These are phyloP conservation scores for Brachypodium distachyon DNA, from an alignment of 202 grass and related monocot genomes.

Conservation along the genomic window DNA sequence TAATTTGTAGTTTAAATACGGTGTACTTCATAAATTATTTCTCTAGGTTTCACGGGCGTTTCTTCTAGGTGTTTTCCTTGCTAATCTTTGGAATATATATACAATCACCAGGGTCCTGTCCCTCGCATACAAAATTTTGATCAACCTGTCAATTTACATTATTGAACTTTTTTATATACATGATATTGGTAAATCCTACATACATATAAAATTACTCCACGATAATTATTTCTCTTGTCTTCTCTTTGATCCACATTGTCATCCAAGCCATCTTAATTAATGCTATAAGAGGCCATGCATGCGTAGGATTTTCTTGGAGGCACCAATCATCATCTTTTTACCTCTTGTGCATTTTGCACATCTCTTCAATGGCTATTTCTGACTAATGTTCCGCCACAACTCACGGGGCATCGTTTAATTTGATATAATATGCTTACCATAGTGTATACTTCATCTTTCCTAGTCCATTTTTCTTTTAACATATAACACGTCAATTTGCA, in stretches of 20 bases:
- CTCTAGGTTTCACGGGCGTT: neutral
- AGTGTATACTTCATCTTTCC: neutral
- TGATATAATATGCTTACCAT: neutral
- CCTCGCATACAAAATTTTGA: neutral
- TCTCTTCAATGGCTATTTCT: too few relatives aligned
- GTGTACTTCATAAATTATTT: neutral
- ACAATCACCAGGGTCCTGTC: neutral
- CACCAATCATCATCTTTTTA: too few relatives aligned
- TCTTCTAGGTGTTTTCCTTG: neutral
- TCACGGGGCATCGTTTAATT: too few relatives aligned
- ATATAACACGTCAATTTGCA: neutral
- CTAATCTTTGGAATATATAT: neutral
- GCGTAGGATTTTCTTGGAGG: too few relatives aligned
- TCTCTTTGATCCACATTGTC: too few relatives aligned
- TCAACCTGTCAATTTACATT: neutral
- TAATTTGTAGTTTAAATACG: conserved; percentile 45
- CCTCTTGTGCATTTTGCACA: too few relatives aligned
- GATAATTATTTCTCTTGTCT: too few relatives aligned
- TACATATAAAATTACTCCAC: too few relatives aligned
- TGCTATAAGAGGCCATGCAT: too few relatives aligned
- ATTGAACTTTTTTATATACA: neutral
- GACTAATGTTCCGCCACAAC: too few relatives aligned
- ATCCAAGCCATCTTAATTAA: too few relatives aligned
- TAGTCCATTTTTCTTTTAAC: neutral
- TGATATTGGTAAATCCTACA: neutral